Conservation (phyloP, 2,329 filamentous ascomycete species). For the Dothiorella sarmentorum region DNA sequence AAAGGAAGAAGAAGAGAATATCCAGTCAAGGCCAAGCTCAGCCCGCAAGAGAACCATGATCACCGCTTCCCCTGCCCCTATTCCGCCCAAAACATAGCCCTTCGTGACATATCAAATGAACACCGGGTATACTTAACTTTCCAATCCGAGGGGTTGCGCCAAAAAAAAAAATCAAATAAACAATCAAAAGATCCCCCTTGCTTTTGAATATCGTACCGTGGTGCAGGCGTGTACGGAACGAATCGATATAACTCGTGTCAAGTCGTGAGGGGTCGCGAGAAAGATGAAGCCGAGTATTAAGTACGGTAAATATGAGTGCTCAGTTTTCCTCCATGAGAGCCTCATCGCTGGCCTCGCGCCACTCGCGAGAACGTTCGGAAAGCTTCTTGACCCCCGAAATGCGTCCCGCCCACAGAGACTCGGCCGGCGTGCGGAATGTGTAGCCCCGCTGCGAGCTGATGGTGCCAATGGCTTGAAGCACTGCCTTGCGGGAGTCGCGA, state of each 20-base stretch:
- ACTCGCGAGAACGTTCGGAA: constrained; percentile 81
- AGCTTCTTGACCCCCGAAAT: constrained; percentile 77
- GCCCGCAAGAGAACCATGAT: background rate
- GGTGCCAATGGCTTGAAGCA: constrained; percentile 92
- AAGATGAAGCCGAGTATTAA: constrained; percentile 1
- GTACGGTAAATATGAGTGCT: background rate
- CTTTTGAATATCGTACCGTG: constrained; percentile 13
- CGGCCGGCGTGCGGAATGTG: constrained; percentile 86
- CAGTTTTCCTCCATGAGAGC: constrained; percentile 55
- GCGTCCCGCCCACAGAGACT: constrained; percentile 82
- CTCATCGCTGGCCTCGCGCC: constrained; percentile 82
- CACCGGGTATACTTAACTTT: constrained; percentile 14
- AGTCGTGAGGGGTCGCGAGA: constrained; percentile 11
- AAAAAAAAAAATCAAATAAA: background rate
- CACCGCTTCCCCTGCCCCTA: constrained; percentile 11
- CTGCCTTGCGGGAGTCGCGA: constrained; percentile 89
- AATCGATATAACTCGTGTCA: constrained; percentile 14
- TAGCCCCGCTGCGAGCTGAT: constrained; percentile 93
- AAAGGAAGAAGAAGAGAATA: background rate
- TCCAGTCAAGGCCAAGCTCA: background rate
- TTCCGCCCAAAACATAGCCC: constrained; percentile 14
- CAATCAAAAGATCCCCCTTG: background rate
- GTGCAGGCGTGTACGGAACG: constrained; percentile 8
- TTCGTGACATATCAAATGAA: constrained; percentile 16
- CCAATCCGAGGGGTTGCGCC: background rate